Evolutionary conservation across 768 basidiomycete genomes (phyloP), one percentile per base, ranked within the genome.

Genomic region (Boletus bicolor): DNA sequence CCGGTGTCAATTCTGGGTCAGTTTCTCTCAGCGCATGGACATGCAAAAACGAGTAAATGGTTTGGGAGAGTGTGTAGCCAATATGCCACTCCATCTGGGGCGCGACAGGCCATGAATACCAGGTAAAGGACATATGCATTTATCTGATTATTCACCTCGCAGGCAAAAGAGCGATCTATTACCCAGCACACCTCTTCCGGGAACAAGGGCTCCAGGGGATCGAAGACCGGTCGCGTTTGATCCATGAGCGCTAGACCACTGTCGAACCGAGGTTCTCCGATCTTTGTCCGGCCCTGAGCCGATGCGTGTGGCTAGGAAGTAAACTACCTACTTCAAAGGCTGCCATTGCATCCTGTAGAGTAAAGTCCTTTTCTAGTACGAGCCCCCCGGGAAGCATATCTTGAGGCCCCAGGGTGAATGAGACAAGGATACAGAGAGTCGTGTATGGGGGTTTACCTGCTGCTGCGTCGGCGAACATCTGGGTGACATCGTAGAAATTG

Each of bases 111-210:
- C 32, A 62, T 54, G 54, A 63, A 61, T 43, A 61, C 47, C 7
- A 61, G 44, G 42, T 44, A 51, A 48, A 55, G 12, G 56, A 44
- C 30, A 30, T 42, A 51, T 47, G 55, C 53, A 44, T 49, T 21
- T 46, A 54, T 54, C 55, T 46, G 49, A 36, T 73, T 61, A 44
- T 75, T 68, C 68, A 90, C 93, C 82, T 98, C 94, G 63, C 83
- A 86, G 34, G 87, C 80, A 62, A 91, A 75, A 15, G 85, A 75
- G 60, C 83, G 77, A 68, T 96, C 95, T 57, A 96, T 75, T 21
- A 94, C 86, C 87, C 90, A 94, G 68, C 91, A 94, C 24, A 95
- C 67, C 67, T 96, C 92, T 62, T 91, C 81, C 0, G 91, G 86
- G 3, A 87, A 72, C 46, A 94, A 73, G 3, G 79, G 82, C 7